Percentiles rank a stretch among this genome's conserved stretches.
Conservation (phyloP, 1,139 yeast species). For the Yamadazyma sp. region DNA sequence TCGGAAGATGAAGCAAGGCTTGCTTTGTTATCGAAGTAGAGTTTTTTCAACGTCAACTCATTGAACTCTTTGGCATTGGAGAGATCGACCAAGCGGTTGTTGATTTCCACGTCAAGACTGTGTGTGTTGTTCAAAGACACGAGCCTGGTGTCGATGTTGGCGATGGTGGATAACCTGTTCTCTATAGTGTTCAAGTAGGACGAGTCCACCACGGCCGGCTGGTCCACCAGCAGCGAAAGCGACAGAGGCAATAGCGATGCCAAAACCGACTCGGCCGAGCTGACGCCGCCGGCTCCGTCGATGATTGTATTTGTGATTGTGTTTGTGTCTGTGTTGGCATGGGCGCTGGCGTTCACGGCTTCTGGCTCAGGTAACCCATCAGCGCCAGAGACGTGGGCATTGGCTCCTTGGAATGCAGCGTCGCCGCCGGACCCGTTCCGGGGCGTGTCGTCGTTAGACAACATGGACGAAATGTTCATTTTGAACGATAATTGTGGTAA, state of each 20-base stretch:
- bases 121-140: slow-evolving; percentile 17
- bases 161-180: slow-evolving; percentile 24
- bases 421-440: too few relatives aligned
- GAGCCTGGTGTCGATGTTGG: slow-evolving; percentile 30
- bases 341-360: too few relatives aligned
- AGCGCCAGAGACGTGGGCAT: neutral
- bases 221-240: neutral
- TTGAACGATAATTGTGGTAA: too few relatives aligned
- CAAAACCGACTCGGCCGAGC: too few relatives aligned
- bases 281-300: neutral
- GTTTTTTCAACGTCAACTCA: slow-evolving; percentile 36
- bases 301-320: neutral
- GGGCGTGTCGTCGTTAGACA: slow-evolving; percentile 25
- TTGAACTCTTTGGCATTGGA: slow-evolving; percentile 33
- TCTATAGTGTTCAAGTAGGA: slow-evolving; percentile 23
- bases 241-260: neutral
- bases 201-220: neutral
- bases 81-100: slow-evolving; percentile 3
- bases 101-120: slow-evolving; percentile 6
- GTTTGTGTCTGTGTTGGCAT: neutral
- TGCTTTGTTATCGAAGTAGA: slow-evolving; percentile 22
- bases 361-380: too few relatives aligned
- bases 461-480: slow-evolving; percentile 46
- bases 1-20: slow-evolving; percentile 6
- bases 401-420: neutral